A percentile compares a stretch with the other conserved stretches of the same genome.
These are phyloP conservation scores for Fusarium begoniae DNA, from an alignment of 2,329 filamentous ascomycete species.

Conservation along the genomic window DNA sequence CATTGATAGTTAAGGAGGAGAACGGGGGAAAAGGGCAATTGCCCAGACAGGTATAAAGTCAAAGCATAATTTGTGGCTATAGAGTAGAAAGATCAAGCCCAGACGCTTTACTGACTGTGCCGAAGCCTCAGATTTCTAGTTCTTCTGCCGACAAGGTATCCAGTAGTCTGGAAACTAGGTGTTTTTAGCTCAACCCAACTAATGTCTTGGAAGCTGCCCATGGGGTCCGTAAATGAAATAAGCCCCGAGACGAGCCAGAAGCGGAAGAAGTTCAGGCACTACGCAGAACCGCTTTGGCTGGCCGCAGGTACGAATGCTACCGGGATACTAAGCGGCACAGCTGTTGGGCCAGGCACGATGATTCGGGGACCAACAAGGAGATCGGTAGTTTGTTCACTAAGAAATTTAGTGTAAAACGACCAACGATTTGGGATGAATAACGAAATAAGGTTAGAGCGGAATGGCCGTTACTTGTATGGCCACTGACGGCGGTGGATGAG, in stretches of 20 bases:
- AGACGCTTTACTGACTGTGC: constrained; percentile 4
- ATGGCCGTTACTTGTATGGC: background rate
- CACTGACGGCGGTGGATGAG: constrained; percentile 15
- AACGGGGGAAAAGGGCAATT: background rate
- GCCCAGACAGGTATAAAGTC: background rate
- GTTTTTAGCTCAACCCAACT: background rate
- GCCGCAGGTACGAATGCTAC: background rate
- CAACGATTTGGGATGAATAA: background rate
- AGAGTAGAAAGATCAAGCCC: background rate
- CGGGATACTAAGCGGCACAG: background rate
- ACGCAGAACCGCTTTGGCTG: background rate
- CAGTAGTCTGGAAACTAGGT: background rate
- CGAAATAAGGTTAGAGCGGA: constrained; percentile 25
- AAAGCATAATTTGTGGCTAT: constrained; percentile 28
- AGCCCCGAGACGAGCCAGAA: background rate
- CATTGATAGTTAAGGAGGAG: background rate
- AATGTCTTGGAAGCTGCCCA: background rate
- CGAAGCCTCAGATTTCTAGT: background rate
- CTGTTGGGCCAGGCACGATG: background rate
- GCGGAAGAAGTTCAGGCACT: background rate
- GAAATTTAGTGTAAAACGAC: background rate
- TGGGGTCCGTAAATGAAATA: background rate
- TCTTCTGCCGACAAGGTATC: background rate
- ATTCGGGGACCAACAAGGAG: background rate
- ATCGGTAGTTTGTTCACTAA: background rate